These are phyloP conservation scores for Pestalotiopsis sp. DNA, from an alignment of 2,329 filamentous ascomycete species.

Conservation along the genomic window DNA sequence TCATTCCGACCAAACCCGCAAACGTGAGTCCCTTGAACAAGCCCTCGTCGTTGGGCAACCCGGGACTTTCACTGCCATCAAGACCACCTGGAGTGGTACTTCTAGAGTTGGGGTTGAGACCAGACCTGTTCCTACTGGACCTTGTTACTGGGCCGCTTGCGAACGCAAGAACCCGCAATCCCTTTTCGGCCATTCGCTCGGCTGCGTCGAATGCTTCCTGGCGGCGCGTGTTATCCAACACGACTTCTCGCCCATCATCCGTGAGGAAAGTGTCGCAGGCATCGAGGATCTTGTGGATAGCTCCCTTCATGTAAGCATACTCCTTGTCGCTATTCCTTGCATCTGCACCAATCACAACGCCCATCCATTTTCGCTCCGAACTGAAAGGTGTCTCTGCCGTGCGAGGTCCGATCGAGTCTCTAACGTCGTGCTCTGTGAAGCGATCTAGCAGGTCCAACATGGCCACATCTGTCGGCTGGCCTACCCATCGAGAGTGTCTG, in stretches of 20 bases:
- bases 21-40: slow-evolving; percentile 84
- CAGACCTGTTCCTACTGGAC: slow-evolving; percentile 42
- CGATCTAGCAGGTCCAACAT: slow-evolving; percentile 90
- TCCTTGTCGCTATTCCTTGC: slow-evolving; percentile 65
- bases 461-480: slow-evolving; percentile 97
- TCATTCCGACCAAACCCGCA: slow-evolving; percentile 94
- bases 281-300: slow-evolving; percentile 82
- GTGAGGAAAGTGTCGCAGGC: slow-evolving; percentile 91
- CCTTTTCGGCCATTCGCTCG: slow-evolving; percentile 84
- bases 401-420: slow-evolving; percentile 81
- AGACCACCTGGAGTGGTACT: slow-evolving; percentile 52
- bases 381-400: slow-evolving; percentile 91
- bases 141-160: slow-evolving; percentile 75
- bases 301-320: slow-evolving; percentile 93
- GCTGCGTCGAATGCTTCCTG: slow-evolving; percentile 78
- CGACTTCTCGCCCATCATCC: slow-evolving; percentile 81
- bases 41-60: slow-evolving; percentile 62
- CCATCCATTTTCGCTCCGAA: slow-evolving; percentile 99
- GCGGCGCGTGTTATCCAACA: slow-evolving; percentile 75
- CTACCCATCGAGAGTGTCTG: slow-evolving; percentile 86
- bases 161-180: slow-evolving; percentile 88
- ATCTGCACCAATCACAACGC: slow-evolving; percentile 75
- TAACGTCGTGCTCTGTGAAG: slow-evolving; percentile 88
- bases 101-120: slow-evolving; percentile 37
- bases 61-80: slow-evolving; percentile 39